Percentiles rank a stretch among this genome's conserved stretches.
These are phyloP conservation scores for Aspergillus sp. DNA, from an alignment of 2,329 filamentous ascomycete genomes.

Conservation along the genomic window DNA sequence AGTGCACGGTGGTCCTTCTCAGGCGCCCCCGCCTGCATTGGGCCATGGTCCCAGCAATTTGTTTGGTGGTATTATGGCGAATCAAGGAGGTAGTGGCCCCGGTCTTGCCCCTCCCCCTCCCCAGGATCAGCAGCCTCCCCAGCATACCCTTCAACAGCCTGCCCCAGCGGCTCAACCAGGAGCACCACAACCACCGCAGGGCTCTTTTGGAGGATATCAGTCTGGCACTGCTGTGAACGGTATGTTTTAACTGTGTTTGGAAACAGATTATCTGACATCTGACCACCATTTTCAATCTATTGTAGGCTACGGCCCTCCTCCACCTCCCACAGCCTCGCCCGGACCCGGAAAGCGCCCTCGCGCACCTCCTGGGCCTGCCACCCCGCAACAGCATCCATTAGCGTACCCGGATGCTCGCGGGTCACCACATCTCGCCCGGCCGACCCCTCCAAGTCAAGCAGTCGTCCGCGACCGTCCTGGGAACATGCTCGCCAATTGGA, in stretches of 20 bases:
- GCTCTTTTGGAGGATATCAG: conserved; percentile 71
- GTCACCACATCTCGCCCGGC: conserved; percentile 85
- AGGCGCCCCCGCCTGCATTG: conserved; percentile 80
- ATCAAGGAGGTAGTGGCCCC: conserved; percentile 78
- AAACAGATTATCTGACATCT: conserved; percentile 43
- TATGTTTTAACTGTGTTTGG: conserved; percentile 41
- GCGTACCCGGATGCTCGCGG: conserved; percentile 79
- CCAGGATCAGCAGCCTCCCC: conserved; percentile 61
- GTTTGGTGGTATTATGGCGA: conserved; percentile 95
- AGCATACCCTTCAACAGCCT: conserved; percentile 60
- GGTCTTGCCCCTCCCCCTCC: conserved; percentile 75
- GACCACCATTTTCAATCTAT: conserved; percentile 38
- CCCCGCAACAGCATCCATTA: conserved; percentile 85
- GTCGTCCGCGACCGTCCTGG: conserved; percentile 53
- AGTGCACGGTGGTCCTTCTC: conserved; percentile 76
- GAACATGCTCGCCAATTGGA: conserved; percentile 79
- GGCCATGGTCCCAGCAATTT: conserved; percentile 85
- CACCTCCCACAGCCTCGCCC: conserved; percentile 82
- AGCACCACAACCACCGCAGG: conserved; percentile 69
- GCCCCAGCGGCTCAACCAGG: conserved; percentile 57
- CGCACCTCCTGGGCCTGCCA: conserved; percentile 67
- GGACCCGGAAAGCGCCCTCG: conserved; percentile 75
- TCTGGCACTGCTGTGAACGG: conserved; percentile 63
- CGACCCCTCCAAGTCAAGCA: conserved; percentile 65
- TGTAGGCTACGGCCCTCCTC: conserved; percentile 74